Conservation (phyloP, 805 yeast genomes). For the Spathaspora hagerdaliae region DNA sequence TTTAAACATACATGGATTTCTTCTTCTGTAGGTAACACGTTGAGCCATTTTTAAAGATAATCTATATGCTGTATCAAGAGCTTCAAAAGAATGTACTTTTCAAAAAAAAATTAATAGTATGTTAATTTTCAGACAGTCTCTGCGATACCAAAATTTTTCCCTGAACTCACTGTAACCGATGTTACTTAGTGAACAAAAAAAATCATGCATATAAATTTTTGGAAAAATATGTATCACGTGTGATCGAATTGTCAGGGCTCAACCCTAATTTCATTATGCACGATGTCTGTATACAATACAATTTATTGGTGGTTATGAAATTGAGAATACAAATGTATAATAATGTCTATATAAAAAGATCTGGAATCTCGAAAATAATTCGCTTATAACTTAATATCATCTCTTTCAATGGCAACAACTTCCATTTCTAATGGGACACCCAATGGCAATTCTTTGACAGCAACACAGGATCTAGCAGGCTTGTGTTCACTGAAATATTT, state of each 20-base stretch:
- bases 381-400: constrained; percentile 12
- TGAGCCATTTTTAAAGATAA: constrained; percentile 79
- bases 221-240: no score
- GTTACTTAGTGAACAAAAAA: no score
- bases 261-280: no score
- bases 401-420: constrained; percentile 76
- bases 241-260: no score
- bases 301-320: no score
- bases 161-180: neutral
- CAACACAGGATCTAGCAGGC: constrained; percentile 98
- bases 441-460: constrained; percentile 87
- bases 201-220: no score
- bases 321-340: no score
- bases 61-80: constrained; percentile 12
- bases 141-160: neutral
- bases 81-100: constrained; percentile 9
- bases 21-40: constrained; percentile 99
- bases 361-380: neutral
- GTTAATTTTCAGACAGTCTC: neutral
- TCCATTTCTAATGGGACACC: constrained; percentile 88
- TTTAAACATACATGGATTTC: constrained; percentile 74
- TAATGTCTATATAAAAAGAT: no score
- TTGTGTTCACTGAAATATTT: constrained; percentile 72
- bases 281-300: no score
- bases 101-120: neutral